These are phyloP conservation scores for Diutina neorugosa DNA, from an alignment of 1,139 yeast species.

Conservation along the genomic window DNA sequence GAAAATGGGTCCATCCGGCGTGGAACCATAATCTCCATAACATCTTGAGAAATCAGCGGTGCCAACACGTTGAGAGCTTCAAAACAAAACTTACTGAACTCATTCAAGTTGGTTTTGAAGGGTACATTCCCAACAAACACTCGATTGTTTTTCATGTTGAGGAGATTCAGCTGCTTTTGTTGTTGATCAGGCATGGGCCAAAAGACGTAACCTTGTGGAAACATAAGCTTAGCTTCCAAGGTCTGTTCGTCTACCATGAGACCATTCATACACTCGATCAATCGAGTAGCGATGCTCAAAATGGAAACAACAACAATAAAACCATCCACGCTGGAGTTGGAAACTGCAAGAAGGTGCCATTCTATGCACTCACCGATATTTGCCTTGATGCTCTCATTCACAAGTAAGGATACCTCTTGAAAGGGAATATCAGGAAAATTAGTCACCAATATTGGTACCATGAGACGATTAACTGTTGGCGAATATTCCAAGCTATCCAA, in stretches of 20 bases:
- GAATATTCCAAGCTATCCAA: too few relatives aligned
- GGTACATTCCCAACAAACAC: slow-evolving; percentile 49
- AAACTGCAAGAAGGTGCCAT: not conserved
- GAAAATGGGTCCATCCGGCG: slow-evolving; percentile 9
- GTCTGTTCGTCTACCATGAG: not conserved
- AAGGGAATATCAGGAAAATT: not conserved
- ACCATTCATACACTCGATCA: not conserved
- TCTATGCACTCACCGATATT: not conserved
- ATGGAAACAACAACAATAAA: not conserved
- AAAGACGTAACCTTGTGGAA: not conserved
- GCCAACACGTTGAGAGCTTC: not conserved
- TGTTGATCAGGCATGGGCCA: not conserved
- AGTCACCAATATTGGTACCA: not conserved
- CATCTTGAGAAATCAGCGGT: slow-evolving; percentile 10
- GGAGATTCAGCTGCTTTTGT: too few relatives aligned
- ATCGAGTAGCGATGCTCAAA: not conserved
- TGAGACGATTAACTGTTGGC: too few relatives aligned
- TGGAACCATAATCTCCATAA: slow-evolving; percentile 46
- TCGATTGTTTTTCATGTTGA: slow-evolving; percentile 19
- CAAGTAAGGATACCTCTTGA: not conserved
- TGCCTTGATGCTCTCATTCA: not conserved
- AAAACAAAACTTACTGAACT: not conserved
- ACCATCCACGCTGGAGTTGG: not conserved
- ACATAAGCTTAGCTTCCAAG: not conserved
- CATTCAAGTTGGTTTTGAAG: slow-evolving; percentile 35